Conservation (phyloP, 345 rosid species). For the Bruguiera sexangula region DNA sequence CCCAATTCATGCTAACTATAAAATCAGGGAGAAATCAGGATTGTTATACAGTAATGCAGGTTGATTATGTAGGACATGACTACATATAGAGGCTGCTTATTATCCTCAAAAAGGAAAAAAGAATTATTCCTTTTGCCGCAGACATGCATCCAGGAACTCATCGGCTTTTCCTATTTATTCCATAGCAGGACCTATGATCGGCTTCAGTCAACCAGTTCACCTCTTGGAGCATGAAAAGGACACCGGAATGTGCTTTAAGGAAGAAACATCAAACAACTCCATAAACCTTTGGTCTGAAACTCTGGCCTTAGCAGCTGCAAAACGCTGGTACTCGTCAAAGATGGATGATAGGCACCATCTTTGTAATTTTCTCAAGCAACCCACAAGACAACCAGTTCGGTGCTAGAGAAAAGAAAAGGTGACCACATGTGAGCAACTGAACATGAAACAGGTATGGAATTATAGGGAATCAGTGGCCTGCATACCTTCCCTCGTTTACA, state of each 20-base stretch:
- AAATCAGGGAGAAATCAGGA: conserved; percentile 5
- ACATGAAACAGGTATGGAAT: conserved; percentile 1
- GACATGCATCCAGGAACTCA: conserved; percentile 33
- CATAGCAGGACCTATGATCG: conserved; percentile 22
- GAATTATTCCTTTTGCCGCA: conserved; percentile 29
- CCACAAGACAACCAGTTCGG: conserved; percentile 91
- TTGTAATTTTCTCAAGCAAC: conserved; percentile 89
- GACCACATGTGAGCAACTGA: neutral
- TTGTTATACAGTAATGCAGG: neutral
- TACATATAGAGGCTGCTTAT: neutral
- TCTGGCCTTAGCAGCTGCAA: conserved; percentile 94
- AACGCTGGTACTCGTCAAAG: conserved; percentile 82
- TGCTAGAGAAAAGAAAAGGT: conserved; percentile 48
- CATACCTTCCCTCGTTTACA: conserved; percentile 94
- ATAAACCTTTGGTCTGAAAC: conserved; percentile 87
- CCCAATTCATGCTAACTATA: conserved; percentile 2
- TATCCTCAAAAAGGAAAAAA: conserved; percentile 15
- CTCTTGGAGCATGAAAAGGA: conserved; percentile 65
- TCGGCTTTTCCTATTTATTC: conserved; percentile 45
- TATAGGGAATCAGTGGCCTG: neutral
- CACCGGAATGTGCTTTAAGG: conserved; percentile 61
- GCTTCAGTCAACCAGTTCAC: conserved; percentile 29
- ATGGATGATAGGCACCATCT: conserved; percentile 84
- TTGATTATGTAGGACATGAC: conserved; percentile 8
- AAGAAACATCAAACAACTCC: conserved; percentile 79